Percentiles rank a stretch among this genome's conserved stretches.
Conservation (phyloP, 2,329 filamentous ascomycete genomes). For the Furcasterigmium sp. region DNA sequence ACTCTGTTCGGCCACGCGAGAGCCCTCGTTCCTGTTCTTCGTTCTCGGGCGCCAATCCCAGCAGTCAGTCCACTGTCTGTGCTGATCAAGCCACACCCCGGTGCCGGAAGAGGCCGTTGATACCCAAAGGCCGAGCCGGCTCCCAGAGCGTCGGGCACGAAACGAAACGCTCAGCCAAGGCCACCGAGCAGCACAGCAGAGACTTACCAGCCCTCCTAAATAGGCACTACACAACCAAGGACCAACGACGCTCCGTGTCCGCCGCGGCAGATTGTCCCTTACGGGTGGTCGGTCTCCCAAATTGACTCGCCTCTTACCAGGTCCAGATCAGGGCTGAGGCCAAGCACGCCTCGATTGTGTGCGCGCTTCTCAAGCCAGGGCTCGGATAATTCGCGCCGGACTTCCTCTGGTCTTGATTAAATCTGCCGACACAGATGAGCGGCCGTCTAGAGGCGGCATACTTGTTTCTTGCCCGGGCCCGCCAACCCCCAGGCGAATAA, state of each 20-base stretch:
- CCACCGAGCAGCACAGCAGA: background rate
- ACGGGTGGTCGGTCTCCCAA: too few species aligned
- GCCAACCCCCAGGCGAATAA: constrained; percentile 2
- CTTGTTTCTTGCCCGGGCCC: too few species aligned
- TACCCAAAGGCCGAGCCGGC: constrained; percentile 13
- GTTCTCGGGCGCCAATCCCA: constrained; percentile 1
- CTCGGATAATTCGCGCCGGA: background rate
- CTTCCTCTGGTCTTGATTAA: too few species aligned
- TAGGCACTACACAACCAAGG: constrained; percentile 7
- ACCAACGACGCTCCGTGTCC: constrained; percentile 5
- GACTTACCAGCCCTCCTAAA: background rate
- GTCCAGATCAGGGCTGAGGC: constrained; percentile 1
- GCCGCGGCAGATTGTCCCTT: constrained; percentile 6
- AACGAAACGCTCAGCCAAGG: constrained; percentile 4
- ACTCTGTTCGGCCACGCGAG: too few species aligned
- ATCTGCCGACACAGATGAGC: background rate
- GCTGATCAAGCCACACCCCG: background rate
- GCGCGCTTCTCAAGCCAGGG: background rate
- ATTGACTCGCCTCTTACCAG: background rate
- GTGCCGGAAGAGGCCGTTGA: constrained; percentile 4
- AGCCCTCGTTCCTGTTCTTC: background rate
- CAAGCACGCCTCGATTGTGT: too few species aligned
- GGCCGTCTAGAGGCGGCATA: too few species aligned
- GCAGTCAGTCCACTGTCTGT: background rate
- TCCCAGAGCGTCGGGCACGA: constrained; percentile 8